A percentile compares a stretch with the other conserved stretches of the same genome.
phyloP scores from a whole-genome alignment of 2,329 filamentous ascomycete species.

The Alternaria consortialis region DNA sequence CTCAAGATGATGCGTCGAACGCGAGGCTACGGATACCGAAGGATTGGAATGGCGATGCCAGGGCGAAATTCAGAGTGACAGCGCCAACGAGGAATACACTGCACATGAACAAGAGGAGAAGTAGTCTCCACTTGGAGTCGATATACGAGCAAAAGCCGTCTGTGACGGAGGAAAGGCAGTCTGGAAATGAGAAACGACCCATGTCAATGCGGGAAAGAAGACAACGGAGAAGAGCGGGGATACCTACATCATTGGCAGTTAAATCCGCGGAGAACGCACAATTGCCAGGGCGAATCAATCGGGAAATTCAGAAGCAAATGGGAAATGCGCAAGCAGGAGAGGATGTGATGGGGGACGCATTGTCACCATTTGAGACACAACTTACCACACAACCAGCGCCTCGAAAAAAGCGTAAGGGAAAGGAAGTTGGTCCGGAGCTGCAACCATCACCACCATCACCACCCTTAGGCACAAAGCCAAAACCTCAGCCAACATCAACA shows the following conservation, averaged over 20 bases:
- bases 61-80: not conserved
- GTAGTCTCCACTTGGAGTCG: not conserved
- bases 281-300: not conserved
- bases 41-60: conserved; percentile 14
- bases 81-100: conserved; percentile 2
- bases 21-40: conserved; percentile 15
- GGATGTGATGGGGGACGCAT: not conserved
- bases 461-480: conserved; percentile 5
- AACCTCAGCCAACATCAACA: not conserved
- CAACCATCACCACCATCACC: conserved; percentile 30
- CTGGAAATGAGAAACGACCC: not conserved
- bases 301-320: not conserved
- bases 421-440: not conserved
- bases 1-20: conserved; percentile 10
- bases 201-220: conserved; percentile 17
- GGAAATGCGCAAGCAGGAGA: not conserved
- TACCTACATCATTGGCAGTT: not conserved
- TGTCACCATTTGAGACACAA: not conserved
- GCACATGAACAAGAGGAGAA: conserved; percentile 12
- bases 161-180: not conserved
- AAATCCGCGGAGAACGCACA: not conserved
- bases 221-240: conserved; percentile 5
- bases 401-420: too few species aligned
- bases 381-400: not conserved
- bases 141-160: not conserved